These are phyloP conservation scores for Trichoderma sp. DNA, from an alignment of 2,329 filamentous ascomycete species.

Conservation along the genomic window DNA sequence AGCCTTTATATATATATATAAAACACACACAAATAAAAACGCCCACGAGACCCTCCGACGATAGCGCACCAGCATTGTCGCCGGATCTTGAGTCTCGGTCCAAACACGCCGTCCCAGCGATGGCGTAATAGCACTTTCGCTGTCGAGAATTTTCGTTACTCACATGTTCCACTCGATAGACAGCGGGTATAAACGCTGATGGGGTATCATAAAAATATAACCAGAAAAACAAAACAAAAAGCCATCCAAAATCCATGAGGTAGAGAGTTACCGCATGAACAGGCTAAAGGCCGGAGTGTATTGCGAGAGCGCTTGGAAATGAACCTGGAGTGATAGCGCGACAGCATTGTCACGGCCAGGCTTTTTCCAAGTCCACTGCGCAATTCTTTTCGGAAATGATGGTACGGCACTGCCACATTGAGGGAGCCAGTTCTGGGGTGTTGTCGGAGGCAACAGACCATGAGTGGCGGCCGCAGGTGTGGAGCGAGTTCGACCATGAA, in stretches of 20 bases:
- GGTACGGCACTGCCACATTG: conserved; percentile 47
- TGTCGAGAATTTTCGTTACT: conserved; percentile 41
- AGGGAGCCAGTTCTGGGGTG: conserved; percentile 23
- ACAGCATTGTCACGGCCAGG: conserved; percentile 47
- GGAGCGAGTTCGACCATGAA: neutral
- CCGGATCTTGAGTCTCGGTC: conserved; percentile 43
- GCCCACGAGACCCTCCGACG: conserved; percentile 49
- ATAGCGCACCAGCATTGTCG: conserved; percentile 58
- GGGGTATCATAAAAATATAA: conserved; percentile 41
- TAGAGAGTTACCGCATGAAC: neutral
- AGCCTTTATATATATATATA: neutral
- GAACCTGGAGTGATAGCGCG: conserved; percentile 45
- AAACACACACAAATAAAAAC: conserved; percentile 25
- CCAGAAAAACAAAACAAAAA: conserved; percentile 5
- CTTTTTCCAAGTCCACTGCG: conserved; percentile 26
- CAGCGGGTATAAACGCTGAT: conserved; percentile 46
- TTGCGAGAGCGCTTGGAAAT: conserved; percentile 21
- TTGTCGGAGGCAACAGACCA: neutral
- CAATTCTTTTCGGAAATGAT: conserved; percentile 40
- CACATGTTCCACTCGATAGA: conserved; percentile 38
- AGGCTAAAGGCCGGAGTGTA: neutral
- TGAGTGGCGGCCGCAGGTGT: neutral
- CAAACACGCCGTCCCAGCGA: conserved; percentile 54
- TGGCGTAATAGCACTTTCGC: conserved; percentile 57
- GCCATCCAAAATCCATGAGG: neutral